Evolutionary conservation across 163 green algal genomes (phyloP).

Genomic region (Scenedesmus sp.): DNA sequence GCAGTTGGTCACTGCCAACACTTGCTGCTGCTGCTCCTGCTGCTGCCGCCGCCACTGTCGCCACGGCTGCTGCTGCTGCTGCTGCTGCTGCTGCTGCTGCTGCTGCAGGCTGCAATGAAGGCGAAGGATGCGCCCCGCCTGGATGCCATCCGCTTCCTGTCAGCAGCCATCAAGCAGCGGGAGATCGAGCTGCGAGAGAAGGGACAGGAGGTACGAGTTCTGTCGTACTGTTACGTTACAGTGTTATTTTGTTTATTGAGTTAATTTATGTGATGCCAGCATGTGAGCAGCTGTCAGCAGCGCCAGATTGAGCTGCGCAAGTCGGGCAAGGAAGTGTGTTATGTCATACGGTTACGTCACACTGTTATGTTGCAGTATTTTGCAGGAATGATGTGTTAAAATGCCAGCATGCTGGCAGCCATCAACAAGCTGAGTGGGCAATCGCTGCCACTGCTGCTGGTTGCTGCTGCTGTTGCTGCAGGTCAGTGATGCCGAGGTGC

Average conservation of each 20-base stretch:
- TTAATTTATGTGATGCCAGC: not conserved
- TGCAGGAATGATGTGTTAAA: not conserved
- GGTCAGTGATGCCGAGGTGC: conserved; percentile 35
- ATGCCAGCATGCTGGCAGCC: not conserved
- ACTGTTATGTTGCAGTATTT: not conserved
- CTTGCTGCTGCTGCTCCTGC: not conserved
- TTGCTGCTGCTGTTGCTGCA: conserved; percentile 19
- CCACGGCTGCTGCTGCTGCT: not conserved
- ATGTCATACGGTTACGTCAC: not conserved
- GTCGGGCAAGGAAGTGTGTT: not conserved
- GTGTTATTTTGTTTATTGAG: not conserved
- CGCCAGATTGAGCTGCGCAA: not conserved
- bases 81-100: not conserved
- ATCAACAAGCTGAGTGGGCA: not conserved
- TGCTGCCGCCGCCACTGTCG: not conserved
- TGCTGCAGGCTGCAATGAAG: conserved; percentile 59
- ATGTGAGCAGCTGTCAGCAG: not conserved
- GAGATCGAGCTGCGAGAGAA: conserved; percentile 64
- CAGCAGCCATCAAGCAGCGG: conserved; percentile 60
- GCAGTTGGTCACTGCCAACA: not conserved
- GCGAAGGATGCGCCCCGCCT: conserved; percentile 57
- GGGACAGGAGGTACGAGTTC: conserved; percentile 7
- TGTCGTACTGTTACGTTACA: not conserved
- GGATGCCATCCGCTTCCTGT: conserved; percentile 64
- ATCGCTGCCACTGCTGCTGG: not conserved